Base-by-base conservation (phyloP, 2,329 filamentous ascomycete species). In the Fusarium virguliforme region DNA sequence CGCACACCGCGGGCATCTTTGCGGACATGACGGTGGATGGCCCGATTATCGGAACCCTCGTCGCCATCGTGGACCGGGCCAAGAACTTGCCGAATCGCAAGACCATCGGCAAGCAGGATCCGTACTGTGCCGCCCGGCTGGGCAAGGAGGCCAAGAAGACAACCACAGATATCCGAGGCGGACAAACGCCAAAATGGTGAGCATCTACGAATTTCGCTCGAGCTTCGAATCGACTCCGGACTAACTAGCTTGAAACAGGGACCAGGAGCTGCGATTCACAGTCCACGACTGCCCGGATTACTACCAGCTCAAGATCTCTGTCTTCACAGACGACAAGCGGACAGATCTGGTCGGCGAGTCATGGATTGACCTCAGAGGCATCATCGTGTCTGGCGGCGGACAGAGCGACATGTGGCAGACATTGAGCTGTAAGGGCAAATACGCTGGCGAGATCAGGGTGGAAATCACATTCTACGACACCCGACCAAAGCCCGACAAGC, bases 121-220 rank as follows among this genome's bases (percentile, higher is more conserved):
- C 96, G 0, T 99, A 98, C 82, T 98, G 95, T 82, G 96, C 96
- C 38, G 95, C 94, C 34, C 88, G 96, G 60, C 84, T 99, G 50
- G 96, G 95, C 35, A 99, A 99, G 81, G 95, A 98, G 82, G 96
- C 96, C 53, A 97, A 97, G 85, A 98, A 98, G 87, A 99, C 96
- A 3, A 92, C 92, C 41, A 98, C 95, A 5, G 96, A 99, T 81
- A 91, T 95, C 75, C 89, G 96, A 78, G 96, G 96, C 71, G 96
- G 96, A 43, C 96, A 99, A 83, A 98, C 96, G 40, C 96, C 96
- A 8, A 91, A 89, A 88, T 99, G 96, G 96, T 98, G 89, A 73
- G 80, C 59, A 30, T 51, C 34, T 12, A 46, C 48, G 15, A 26
- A 38, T 28, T 26, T n/a, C 13, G 28, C 18, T 18, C 18, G 28